Conservation (phyloP, 2,329 filamentous ascomycete species). For the Raffaelea deltoideospora region DNA sequence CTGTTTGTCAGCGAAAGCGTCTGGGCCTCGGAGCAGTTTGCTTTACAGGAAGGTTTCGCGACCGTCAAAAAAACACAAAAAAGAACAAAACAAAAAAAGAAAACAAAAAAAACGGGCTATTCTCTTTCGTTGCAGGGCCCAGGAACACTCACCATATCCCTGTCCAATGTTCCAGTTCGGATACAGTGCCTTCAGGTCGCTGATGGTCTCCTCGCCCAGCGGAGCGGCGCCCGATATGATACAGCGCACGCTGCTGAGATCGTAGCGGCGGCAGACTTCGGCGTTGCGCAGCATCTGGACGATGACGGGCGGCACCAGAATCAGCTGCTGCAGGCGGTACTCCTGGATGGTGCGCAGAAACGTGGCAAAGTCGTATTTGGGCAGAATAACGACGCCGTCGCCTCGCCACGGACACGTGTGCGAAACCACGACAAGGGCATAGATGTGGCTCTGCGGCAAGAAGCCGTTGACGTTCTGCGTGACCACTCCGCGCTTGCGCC, state of each 20-base stretch:
- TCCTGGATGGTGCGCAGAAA: background rate
- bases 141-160: slow-evolving; percentile 43
- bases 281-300: slow-evolving; percentile 57
- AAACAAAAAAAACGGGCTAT: background rate
- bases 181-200: slow-evolving; percentile 44
- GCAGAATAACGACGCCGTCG: background rate
- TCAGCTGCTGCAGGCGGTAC: background rate
- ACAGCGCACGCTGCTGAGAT: slow-evolving; percentile 50
- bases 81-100: background rate
- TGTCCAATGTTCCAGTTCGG: slow-evolving; percentile 50
- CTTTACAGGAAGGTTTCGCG: no score
- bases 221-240: slow-evolving; percentile 69
- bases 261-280: slow-evolving; percentile 46
- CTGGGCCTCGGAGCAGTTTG: no score
- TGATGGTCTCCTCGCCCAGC: slow-evolving; percentile 55
- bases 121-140: no score
- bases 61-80: background rate
- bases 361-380: background rate
- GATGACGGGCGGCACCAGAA: slow-evolving; percentile 63
- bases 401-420: background rate
- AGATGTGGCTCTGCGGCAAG: slow-evolving; percentile 83
- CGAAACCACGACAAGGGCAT: slow-evolving; percentile 36
- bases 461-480: slow-evolving; percentile 63
- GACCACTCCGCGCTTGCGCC: slow-evolving; percentile 27
- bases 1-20: background rate